These are phyloP conservation scores for Pholiota conissans DNA, from an alignment of 768 basidiomycete species.

Conservation along the genomic window DNA sequence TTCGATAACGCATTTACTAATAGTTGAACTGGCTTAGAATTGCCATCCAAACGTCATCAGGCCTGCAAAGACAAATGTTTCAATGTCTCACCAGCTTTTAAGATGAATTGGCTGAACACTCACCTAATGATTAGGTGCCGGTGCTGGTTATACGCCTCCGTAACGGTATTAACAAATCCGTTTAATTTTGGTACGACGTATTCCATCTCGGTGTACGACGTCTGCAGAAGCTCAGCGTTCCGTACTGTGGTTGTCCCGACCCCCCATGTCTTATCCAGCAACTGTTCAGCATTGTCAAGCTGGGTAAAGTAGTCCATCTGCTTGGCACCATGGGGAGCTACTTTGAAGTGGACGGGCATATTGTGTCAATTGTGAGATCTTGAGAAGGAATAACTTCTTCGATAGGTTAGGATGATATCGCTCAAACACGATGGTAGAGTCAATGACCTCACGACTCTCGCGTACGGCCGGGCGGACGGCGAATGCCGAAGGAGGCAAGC, in stretches of 20 bases:
- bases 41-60: slow-evolving; percentile 3
- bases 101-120: too few relatives aligned
- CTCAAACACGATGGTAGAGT: too few relatives aligned
- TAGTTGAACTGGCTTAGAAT: slow-evolving; percentile 2
- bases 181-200: neutral
- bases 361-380: neutral
- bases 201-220: neutral
- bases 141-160: slow-evolving; percentile 9
- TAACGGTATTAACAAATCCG: slow-evolving; percentile 12
- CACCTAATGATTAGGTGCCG: neutral
- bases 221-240: neutral
- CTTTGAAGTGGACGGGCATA: slow-evolving; percentile 1
- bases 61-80: neutral
- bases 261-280: neutral
- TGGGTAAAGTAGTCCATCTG: neutral
- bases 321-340: neutral
- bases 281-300: neutral
- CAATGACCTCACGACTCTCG: too few relatives aligned
- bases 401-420: too few relatives aligned
- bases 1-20: neutral
- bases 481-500: too few relatives aligned
- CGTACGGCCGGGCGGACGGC: too few relatives aligned
- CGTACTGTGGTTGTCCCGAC: neutral
- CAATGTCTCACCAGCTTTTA: too few relatives aligned
- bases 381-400: neutral